phyloP scores from a whole-genome alignment of 106 monocot genomes.

The Allium sativum region DNA sequence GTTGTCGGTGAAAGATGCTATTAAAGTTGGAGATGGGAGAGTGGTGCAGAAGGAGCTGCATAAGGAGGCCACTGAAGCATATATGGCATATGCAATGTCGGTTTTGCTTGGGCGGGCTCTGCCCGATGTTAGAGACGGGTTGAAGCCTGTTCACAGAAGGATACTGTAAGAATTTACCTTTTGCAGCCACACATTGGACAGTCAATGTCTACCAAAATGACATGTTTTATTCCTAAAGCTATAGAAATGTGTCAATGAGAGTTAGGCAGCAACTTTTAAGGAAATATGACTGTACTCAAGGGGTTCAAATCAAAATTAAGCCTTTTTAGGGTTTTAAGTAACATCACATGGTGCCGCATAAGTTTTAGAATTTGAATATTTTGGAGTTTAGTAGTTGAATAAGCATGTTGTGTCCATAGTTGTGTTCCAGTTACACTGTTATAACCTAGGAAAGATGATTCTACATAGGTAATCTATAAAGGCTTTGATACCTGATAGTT shows the following conservation, averaged over 20 bases:
- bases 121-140: slow-evolving; percentile 89
- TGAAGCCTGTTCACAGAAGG: slow-evolving; percentile 92
- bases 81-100: slow-evolving; percentile 99
- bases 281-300: not conserved
- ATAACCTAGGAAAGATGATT: too few species aligned
- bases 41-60: slow-evolving; percentile 69
- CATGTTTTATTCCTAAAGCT: not conserved
- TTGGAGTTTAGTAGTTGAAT: too few species aligned
- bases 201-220: not conserved
- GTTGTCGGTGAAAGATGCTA: slow-evolving; percentile 35
- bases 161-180: slow-evolving; percentile 53
- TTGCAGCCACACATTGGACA: not conserved
- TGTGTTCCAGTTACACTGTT: too few species aligned
- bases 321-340: not conserved
- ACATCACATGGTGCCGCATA: too few species aligned
- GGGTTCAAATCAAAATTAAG: not conserved
- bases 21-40: slow-evolving; percentile 29
- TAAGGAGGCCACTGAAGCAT: slow-evolving; percentile 90
- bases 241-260: not conserved
- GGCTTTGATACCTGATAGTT: too few species aligned
- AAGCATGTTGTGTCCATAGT: too few species aligned
- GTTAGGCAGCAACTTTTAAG: not conserved
- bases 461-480: too few species aligned
- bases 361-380: too few species aligned
- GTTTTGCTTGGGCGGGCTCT: slow-evolving; percentile 87